Evolutionary conservation across 208 protist species (phyloP).

Genomic region (Plasmodiophora brassicae): DNA sequence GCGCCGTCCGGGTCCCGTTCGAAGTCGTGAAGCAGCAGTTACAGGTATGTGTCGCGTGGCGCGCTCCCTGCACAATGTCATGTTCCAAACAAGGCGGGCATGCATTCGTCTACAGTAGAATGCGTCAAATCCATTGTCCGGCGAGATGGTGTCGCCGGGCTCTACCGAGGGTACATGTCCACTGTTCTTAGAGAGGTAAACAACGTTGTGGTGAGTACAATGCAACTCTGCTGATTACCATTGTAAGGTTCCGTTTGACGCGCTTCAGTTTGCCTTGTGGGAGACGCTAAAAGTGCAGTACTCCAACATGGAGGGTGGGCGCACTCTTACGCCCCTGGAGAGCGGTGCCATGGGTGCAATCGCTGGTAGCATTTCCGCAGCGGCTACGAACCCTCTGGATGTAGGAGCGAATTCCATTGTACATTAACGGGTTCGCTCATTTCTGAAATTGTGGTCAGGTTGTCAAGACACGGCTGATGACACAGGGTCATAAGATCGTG

Average conservation of each 20-base stretch:
- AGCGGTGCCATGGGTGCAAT: not conserved
- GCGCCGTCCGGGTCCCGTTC: not conserved
- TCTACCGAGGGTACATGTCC: not conserved
- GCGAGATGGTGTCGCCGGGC: not conserved
- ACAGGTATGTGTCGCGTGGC: not conserved
- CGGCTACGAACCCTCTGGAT: not conserved
- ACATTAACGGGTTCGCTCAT: too few relatives aligned
- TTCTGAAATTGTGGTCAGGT: too few relatives aligned
- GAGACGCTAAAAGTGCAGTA: not conserved
- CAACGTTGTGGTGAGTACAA: not conserved
- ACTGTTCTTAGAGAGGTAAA: not conserved
- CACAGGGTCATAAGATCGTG: not conserved
- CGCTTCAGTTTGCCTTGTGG: constrained; percentile 19
- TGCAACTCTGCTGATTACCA: not conserved
- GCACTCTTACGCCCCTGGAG: not conserved
- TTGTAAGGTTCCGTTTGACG: not conserved
- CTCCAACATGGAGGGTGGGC: too few relatives aligned
- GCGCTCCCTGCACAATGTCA: too few relatives aligned
- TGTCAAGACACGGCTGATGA: constrained; percentile 28
- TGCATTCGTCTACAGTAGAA: not conserved
- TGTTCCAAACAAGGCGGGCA: too few relatives aligned
- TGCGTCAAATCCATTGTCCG: not conserved
- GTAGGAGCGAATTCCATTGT: too few relatives aligned
- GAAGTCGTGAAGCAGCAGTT: constrained; percentile 28
- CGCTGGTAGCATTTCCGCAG: not conserved